Evolutionary conservation across 2,329 filamentous ascomycete species (phyloP), one percentile per base, ranked within the genome.

Genomic region (Elsinoe batatas): DNA sequence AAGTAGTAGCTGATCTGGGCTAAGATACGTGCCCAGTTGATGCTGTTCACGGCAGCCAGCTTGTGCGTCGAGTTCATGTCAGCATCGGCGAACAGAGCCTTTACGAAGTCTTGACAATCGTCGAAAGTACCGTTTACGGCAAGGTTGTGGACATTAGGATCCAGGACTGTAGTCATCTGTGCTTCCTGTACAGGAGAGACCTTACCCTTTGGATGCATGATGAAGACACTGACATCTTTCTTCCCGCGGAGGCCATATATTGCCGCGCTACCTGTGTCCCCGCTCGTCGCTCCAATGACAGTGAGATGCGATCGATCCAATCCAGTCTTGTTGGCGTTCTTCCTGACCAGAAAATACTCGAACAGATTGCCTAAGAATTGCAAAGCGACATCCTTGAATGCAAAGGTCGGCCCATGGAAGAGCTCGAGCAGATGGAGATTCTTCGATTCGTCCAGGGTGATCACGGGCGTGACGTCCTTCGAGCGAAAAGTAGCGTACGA

Each of bases 1-100:
- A 96, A 95, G 78, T 95, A 98, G 79, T 95, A 97, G 58, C 88
- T 89, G 61, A 95, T 96, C 74, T 98, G 93, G 11, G 93, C 91
- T 36, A 98, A 80, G 63, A 98, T 97, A 63, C 93, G 81, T 1
- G 91, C 87, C 81, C 86, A 96, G 75, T 97, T 97, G 74, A 97
- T 97, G 44, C 87, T 93, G 76, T 97, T 97, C 62, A 97, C 89
- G 42, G 93, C 91, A 38, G 87, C 91, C 42, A 97, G 84, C 62
- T 88, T 89, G 66, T 91, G 82, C 1, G 81, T 83, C 63, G 79
- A 75, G 76, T 97, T 97, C 68, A 88, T 86, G 56, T 90, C 83
- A 2, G 85, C 77, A 64, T 98, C 91, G 60, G 83, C 84, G 68
- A 97, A 96, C 50, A 98, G 79, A 1, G 87, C 84, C 74, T 98